Percentiles rank a stretch among this genome's conserved stretches.
Evolutionary conservation across 1,139 yeast species (phyloP).

Genomic region (Taphrina wiesneri): DNA sequence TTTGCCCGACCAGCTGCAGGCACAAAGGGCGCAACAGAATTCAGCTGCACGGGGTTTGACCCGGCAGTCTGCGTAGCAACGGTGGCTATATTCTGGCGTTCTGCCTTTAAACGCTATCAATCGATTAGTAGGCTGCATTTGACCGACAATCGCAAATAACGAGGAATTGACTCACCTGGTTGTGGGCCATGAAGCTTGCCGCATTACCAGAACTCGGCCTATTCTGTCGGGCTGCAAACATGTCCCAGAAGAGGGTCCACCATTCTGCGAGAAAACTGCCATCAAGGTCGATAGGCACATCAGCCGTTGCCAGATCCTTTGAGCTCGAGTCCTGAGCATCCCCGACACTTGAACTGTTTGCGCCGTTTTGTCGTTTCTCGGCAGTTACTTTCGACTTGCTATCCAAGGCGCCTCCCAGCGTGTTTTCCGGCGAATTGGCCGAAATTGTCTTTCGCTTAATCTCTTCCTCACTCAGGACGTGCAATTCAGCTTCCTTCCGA

Average conservation of each 20-base stretch:
- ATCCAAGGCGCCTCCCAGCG: constrained; percentile 7
- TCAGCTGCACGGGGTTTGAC: background rate
- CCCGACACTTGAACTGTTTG: background rate
- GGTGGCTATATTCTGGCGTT: constrained; percentile 41
- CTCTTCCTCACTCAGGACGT: constrained; percentile 9
- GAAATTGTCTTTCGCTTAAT: constrained; percentile 9
- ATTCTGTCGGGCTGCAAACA: constrained; percentile 76
- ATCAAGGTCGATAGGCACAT: constrained; percentile 59
- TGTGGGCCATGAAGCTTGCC: constrained; percentile 64
- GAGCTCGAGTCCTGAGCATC: background rate
- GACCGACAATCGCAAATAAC: background rate
- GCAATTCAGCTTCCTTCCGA: constrained; percentile 65
- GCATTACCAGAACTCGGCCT: constrained; percentile 63
- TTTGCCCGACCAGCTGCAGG: background rate
- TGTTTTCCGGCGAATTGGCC: background rate
- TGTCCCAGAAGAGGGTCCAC: constrained; percentile 98
- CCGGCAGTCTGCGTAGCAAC: constrained; percentile 13
- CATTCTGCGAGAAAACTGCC: constrained; percentile 87
- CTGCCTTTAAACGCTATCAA: constrained; percentile 59
- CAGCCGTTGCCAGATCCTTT: constrained; percentile 3
- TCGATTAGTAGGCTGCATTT: background rate
- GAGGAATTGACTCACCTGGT: constrained; percentile 41
- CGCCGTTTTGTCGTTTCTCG: background rate
- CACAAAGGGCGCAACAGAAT: constrained; percentile 1
- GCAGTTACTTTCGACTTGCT: background rate